Evolutionary conservation across 2,329 filamentous ascomycete species (phyloP), one percentile per base, ranked within the genome.

Genomic region (Venturia nashicola): DNA sequence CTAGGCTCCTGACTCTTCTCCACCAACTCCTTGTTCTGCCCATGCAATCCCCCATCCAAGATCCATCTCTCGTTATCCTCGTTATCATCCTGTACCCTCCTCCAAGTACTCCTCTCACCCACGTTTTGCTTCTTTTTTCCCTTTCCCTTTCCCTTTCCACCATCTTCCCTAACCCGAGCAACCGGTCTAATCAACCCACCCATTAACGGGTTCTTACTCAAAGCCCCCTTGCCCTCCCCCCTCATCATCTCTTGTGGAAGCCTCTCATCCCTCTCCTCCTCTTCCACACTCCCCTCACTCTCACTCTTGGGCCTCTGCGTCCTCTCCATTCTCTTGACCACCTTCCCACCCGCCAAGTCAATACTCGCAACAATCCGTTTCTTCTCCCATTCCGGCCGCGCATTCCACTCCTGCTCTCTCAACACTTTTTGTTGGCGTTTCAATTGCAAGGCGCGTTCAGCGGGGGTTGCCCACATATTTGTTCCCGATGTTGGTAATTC

Each of bases 311-410:
- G 86, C 23, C 83, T 74, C 5, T 86, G 82, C n/a, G 78, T 72
- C 39, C 76, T 74, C 18, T 82, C 83, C 82, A 90, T 90, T 68
- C 84, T 84, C 65, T 83, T 84, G 5, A 94, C 86, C 2, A 96
- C 85, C 69, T 87, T 91, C 20, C 88, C 87, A 0, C 87, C 87
- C 9, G 86, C 86, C 0, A 96, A 77, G 72, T 96, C 91, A 66
- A 96, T 89, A 71, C 89, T 93, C 68, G 95, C 83, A 0, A 97
- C 88, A 66, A 94, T 87, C 69, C 83, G 85, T 65, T 90, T 83
- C 81, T 93, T 96, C 77, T 97, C 92, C 74, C 91, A 96, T 67
- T 95, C 92, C 0, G 91, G 91, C 61, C 83, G 80, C 4, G 88
- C 86, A 68, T 88, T 89, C 86, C 91, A 95, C 70, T 96, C 90